Percentiles rank a stretch among this genome's conserved stretches.
These are phyloP conservation scores for Dittrichia graveolens DNA, from an alignment of 129 eudicot genomes.

Conservation along the genomic window DNA sequence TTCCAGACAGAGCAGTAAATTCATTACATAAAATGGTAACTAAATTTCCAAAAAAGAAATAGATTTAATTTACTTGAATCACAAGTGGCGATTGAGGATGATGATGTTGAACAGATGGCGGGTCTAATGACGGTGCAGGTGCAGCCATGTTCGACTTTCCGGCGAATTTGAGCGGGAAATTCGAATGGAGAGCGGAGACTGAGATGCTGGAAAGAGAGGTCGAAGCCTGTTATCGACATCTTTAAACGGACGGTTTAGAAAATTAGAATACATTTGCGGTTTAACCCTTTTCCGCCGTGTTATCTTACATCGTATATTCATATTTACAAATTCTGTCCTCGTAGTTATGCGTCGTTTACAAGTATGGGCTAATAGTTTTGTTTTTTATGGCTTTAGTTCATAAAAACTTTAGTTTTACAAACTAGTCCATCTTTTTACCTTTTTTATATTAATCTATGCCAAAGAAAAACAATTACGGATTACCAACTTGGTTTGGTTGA, in stretches of 20 bases:
- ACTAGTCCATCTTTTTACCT: not conserved
- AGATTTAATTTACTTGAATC: slow-evolving; percentile 25
- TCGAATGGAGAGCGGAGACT: slow-evolving; percentile 23
- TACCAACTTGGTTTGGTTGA: no score
- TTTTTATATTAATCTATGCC: no score
- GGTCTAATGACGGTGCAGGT: slow-evolving; percentile 16
- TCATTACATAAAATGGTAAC: not conserved
- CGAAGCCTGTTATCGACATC: slow-evolving; percentile 41
- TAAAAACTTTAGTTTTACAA: not conserved
- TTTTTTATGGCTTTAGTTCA: not conserved
- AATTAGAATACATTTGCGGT: slow-evolving; percentile 28
- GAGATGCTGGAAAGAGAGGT: slow-evolving; percentile 22
- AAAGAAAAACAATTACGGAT: no score
- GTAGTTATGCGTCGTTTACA: not conserved
- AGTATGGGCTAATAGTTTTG: not conserved
- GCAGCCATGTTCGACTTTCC: slow-evolving; percentile 22
- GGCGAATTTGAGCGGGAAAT: slow-evolving; percentile 33
- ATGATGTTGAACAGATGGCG: slow-evolving; percentile 15
- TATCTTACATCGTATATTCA: not conserved
- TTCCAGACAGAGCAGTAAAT: not conserved
- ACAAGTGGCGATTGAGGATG: slow-evolving; percentile 24
- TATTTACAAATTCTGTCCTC: not conserved
- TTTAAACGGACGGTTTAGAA: slow-evolving; percentile 40
- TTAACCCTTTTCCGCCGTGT: not conserved
- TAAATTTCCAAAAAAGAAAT: not conserved